These are phyloP conservation scores for Colletotrichum eremochloae DNA, from an alignment of 2,329 filamentous ascomycete species.

Conservation along the genomic window DNA sequence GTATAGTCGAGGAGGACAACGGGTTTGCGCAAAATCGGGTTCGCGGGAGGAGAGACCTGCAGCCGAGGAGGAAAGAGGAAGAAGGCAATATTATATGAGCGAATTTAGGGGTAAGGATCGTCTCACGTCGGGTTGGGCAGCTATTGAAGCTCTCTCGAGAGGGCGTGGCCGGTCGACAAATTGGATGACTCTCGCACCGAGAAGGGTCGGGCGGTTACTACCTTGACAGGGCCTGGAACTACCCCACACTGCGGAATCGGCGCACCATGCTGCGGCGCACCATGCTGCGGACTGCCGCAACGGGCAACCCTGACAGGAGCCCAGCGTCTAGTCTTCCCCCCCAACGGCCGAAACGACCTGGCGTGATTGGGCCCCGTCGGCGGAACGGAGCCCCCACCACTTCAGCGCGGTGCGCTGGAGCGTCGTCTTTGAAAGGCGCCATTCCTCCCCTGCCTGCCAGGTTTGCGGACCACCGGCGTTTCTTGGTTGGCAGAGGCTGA, in stretches of 20 bases:
- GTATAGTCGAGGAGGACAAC: background rate
- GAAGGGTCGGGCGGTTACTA: slow-evolving; percentile 35
- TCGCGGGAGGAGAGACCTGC: background rate
- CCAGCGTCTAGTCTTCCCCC: slow-evolving; percentile 7
- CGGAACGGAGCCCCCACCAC: slow-evolving; percentile 14
- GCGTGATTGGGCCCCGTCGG: slow-evolving; percentile 12
- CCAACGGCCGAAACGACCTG: slow-evolving; percentile 14
- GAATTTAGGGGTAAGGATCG: slow-evolving; percentile 17
- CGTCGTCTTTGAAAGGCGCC: slow-evolving; percentile 13
- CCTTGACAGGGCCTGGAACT: slow-evolving; percentile 39
- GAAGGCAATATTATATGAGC: slow-evolving; percentile 26
- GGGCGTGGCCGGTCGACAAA: slow-evolving; percentile 29
- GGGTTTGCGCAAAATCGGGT: background rate
- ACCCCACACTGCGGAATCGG: slow-evolving; percentile 43
- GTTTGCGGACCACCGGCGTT: slow-evolving; percentile 15
- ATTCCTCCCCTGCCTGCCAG: slow-evolving; percentile 6
- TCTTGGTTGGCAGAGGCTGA: slow-evolving; percentile 4
- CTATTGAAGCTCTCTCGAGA: slow-evolving; percentile 38
- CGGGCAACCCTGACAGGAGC: slow-evolving; percentile 32
- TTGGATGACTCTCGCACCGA: slow-evolving; percentile 41
- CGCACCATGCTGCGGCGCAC: slow-evolving; percentile 41
- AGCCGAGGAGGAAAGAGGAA: background rate
- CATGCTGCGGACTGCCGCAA: slow-evolving; percentile 40
- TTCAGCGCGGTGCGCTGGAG: slow-evolving; percentile 19
- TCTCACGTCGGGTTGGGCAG: slow-evolving; percentile 30